Conservation (phyloP, 192 early-diverging fungal species). For the Diversispora epigaea region DNA sequence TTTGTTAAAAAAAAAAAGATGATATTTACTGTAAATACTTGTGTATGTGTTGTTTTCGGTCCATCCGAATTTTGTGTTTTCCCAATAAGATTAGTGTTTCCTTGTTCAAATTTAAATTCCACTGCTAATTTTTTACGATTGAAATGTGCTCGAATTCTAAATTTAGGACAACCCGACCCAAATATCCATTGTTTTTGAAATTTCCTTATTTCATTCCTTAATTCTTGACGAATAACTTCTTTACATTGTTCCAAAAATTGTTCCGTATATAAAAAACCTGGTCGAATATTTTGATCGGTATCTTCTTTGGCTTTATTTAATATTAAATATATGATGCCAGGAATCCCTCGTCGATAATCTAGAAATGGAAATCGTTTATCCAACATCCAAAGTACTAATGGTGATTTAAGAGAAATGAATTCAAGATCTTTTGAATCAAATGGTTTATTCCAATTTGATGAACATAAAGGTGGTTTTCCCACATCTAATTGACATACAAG, state of each 20-base stretch:
- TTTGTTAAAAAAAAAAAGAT: background rate
- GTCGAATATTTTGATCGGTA: constrained; percentile 52
- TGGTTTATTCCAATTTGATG: constrained; percentile 53
- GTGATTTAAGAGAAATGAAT: constrained; percentile 82
- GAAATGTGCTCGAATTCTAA: constrained; percentile 78
- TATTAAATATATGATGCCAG: constrained; percentile 79
- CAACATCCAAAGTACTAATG: constrained; percentile 90
- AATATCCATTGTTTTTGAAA: constrained; percentile 96
- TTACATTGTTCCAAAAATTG: constrained; percentile 80
- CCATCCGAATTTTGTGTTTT: background rate
- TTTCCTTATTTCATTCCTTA: constrained; percentile 50
- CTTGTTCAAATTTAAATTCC: constrained; percentile 80
- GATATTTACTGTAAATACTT: constrained; percentile 25
- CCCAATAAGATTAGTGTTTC: constrained; percentile 55
- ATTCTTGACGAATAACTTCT: constrained; percentile 82
- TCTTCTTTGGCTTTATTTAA: constrained; percentile 73
- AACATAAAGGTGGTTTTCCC: constrained; percentile 83
- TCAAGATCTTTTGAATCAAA: constrained; percentile 61
- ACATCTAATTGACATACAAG: constrained; percentile 81
- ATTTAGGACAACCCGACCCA: constrained; percentile 87
- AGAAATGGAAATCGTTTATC: constrained; percentile 82
- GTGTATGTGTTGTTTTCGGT: background rate
- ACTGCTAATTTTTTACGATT: constrained; percentile 97
- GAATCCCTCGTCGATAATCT: constrained; percentile 65
- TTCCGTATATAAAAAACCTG: constrained; percentile 53